Evolutionary conservation across 2,329 filamentous ascomycete species (phyloP), one percentile per base, ranked within the genome.

Genomic region (Fusarium palustre): DNA sequence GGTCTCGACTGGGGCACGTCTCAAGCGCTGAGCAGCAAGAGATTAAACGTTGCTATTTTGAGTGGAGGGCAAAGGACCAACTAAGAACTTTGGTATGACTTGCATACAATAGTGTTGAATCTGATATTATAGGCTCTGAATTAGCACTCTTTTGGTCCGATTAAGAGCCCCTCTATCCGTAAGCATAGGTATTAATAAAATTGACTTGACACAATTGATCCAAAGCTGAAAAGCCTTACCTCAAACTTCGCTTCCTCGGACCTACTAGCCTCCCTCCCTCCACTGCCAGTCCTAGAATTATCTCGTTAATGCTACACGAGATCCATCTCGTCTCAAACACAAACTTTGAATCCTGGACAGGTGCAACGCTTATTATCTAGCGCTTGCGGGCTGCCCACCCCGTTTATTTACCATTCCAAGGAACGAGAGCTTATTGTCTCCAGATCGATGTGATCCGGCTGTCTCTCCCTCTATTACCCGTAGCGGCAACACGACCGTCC

Each of bases 11-110:
- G 60, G 67, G 62, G 50, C 60, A 52, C 68, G 67, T 71, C 70
- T 72, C 72, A 74, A 59, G 69, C 66, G 59, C 61, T 69, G 67
- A 52, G 62, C 53, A 72, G 50, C 66, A 71, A 54, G 52, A 74
- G 63, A 74, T 74, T 74, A 72, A 62, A 50, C 58, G 18, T 47
- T 67, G 62, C 59, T 68, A 59, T 58, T 72, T 68, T 64, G 71
- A 74, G 70, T 73, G 68, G 72, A 69, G 58, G 60, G 50, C 58
- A 71, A 55, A 48, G 12, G 12, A 20, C 36, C 36, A 39, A 13
- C 11, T 39, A 39, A 39, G 49, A 59, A 68, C 69, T 53, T 68
- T 50, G 54, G 60, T 64, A 69, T 70, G 68, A 69, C 67, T 64
- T 72, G 68, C 65, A 60, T 68, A 70, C 70, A 72, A 67, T 74